phyloP scores from a whole-genome alignment of 306 rosid genomes.

The Ceratonia siliqua region DNA sequence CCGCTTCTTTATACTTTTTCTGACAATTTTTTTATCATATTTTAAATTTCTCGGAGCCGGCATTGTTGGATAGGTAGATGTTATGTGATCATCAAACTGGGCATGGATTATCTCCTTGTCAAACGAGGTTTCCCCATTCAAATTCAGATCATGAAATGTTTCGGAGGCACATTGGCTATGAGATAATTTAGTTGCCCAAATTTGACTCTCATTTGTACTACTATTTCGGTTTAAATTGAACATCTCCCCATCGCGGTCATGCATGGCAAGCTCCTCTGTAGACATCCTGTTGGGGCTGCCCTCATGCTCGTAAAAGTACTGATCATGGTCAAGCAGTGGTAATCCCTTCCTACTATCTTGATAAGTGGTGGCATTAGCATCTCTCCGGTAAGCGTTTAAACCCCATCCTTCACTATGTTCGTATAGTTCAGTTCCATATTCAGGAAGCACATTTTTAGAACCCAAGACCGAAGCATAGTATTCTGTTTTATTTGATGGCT shows the following conservation, averaged over 20 bases:
- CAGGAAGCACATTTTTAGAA: neutral
- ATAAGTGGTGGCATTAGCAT: neutral
- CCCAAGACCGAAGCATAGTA: neutral
- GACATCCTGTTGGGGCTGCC: neutral
- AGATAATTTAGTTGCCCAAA: neutral
- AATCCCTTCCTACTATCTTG: neutral
- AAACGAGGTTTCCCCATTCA: neutral
- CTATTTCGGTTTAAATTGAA: neutral
- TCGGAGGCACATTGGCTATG: neutral
- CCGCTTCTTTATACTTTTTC: conserved; percentile 31
- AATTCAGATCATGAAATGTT: neutral
- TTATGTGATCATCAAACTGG: neutral
- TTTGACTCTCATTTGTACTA: neutral
- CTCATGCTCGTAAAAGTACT: conserved; percentile 15
- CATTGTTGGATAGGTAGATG: neutral
- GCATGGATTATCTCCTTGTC: neutral
- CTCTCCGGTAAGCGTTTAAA: conserved; percentile 18
- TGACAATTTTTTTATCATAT: neutral
- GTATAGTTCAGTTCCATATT: conserved; percentile 5
- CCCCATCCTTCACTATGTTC: neutral
- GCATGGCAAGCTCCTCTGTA: neutral
- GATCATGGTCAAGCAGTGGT: conserved; percentile 20
- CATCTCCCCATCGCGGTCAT: neutral
- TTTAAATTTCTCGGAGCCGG: conserved; percentile 6
- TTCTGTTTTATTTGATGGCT: neutral